Percentiles rank a stretch among this genome's conserved stretches.
phyloP scores from a whole-genome alignment of 805 yeast species.

The Candida hungchunana region DNA sequence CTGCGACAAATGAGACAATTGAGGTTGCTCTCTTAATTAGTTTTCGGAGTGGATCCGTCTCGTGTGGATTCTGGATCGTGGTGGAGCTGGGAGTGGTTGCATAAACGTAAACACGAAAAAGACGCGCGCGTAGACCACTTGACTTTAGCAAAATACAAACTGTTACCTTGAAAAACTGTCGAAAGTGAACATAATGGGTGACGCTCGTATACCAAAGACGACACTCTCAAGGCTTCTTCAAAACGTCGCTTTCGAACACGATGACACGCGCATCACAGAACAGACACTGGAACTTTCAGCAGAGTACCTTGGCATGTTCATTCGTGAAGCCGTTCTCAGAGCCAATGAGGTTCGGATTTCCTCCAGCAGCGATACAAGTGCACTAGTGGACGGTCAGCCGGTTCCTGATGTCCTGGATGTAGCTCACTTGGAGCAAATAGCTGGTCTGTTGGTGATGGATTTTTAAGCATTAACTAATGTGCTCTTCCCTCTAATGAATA shows the following conservation, averaged over 20 bases:
- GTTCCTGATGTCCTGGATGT: constrained; percentile 41
- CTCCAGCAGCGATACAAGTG: constrained; percentile 3
- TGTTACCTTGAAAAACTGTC: no score
- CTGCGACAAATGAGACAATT: neutral
- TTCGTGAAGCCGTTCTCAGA: constrained; percentile 54
- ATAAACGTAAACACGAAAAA: neutral
- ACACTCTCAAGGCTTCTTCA: constrained; percentile 51
- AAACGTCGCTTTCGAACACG: constrained; percentile 43
- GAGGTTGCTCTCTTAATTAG: constrained; percentile 25
- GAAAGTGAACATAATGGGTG: constrained; percentile 7
- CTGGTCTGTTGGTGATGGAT: constrained; percentile 55
- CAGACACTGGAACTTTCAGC: constrained; percentile 46
- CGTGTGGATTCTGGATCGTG: constrained; percentile 23
- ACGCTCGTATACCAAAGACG: constrained; percentile 22
- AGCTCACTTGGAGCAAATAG: constrained; percentile 48
- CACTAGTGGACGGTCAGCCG: constrained; percentile 9
- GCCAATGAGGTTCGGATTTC: constrained; percentile 48
- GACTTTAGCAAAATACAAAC: neutral
- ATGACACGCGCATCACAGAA: constrained; percentile 43
- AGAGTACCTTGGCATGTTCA: constrained; percentile 52
- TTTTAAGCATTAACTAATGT: constrained; percentile 34
- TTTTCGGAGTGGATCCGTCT: constrained; percentile 13
- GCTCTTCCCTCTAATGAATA: no score
- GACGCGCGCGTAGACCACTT: neutral
- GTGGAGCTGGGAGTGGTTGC: constrained; percentile 10